Evolutionary conservation across 2,329 filamentous ascomycete species (phyloP), one percentile per base, ranked within the genome.

Genomic region (Cladophialophora bantiana): DNA sequence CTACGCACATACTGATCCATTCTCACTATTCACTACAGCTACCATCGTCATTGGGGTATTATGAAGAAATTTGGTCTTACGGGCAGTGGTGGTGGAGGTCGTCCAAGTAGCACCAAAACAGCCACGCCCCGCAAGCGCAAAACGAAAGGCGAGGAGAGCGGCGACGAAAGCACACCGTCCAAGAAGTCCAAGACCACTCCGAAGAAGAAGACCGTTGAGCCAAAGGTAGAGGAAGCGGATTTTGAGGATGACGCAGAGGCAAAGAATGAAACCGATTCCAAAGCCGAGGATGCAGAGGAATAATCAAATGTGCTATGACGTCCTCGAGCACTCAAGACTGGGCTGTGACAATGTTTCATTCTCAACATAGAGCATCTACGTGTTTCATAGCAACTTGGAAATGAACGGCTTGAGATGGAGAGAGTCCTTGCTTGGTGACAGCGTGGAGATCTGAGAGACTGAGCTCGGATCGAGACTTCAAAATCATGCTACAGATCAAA

Each of bases 51-150:
- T 34, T 69, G 66, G 70, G 15, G 53, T 4, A 67, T 70, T 45
- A 67, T 69, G 66, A 69, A 58, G 31, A 65, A 69, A 45, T 70
- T 62, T 55, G 70, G 70, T 35, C 26, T 72, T 2, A 62, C 68
- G 0, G 59, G 59, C 3, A 59, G 62, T 15, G 50, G 59, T 58
- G 65, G 62, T 7, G 65, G 50, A 26, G 50, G 42, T 38, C 55
- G 18, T 18, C 34, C 36, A 7, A 13, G 55, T 40, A 53, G 15
- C 10, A 13, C 55, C 12, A 62, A 66, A 36, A 18, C 20, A 31
- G 20, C 59, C 12, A 15, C 59, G 12, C 5, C 59, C 15, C 35
- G 36, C 32, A 62, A 53, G 32, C 38, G 48, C 53, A 60, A 66
- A 36, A 50, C 38, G 3, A 42, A 62, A 15, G 53, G 34, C 13